Evolutionary conservation across 169 alveolate species (phyloP).

Genomic region (Plasmodium billcollinsi): DNA sequence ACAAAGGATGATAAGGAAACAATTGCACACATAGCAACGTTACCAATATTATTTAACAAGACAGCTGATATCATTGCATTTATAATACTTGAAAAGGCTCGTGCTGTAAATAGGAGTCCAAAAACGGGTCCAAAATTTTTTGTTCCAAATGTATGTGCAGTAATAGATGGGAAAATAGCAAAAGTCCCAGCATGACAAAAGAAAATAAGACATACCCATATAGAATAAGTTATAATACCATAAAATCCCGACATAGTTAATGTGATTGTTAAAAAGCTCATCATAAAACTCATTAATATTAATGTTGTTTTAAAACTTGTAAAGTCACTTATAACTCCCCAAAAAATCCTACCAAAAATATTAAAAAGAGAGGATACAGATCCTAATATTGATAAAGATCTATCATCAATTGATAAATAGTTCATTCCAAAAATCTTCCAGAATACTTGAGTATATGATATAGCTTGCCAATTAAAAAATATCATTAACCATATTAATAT

Average conservation of each 20-base stretch:
- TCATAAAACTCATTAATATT: constrained; percentile 50
- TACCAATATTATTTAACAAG: constrained; percentile 44
- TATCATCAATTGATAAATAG: constrained; percentile 55
- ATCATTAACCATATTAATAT: constrained; percentile 68
- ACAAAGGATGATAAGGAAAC: constrained; percentile 62
- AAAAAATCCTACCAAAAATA: constrained; percentile 50
- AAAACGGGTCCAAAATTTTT: constrained; percentile 82
- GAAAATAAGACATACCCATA: constrained; percentile 68
- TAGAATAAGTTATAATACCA: constrained; percentile 44
- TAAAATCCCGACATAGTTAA: constrained; percentile 54
- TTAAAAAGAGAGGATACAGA: constrained; percentile 53
- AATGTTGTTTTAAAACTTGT: constrained; percentile 53
- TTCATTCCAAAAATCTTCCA: constrained; percentile 70
- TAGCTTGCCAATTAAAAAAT: constrained; percentile 74
- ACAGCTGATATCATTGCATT: constrained; percentile 62
- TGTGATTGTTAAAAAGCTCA: constrained; percentile 65
- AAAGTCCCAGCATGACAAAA: constrained; percentile 78
- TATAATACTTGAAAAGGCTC: constrained; percentile 58
- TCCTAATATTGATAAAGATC: constrained; percentile 60
- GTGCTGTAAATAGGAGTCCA: constrained; percentile 82
- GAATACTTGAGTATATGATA: constrained; percentile 64
- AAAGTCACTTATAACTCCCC: constrained; percentile 66
- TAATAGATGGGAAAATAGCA: constrained; percentile 80
- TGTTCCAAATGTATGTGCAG: constrained; percentile 81
- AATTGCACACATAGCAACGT: constrained; percentile 66